Conservation (phyloP, 2,329 filamentous ascomycete species). For the Diplodia scrobiculata region DNA sequence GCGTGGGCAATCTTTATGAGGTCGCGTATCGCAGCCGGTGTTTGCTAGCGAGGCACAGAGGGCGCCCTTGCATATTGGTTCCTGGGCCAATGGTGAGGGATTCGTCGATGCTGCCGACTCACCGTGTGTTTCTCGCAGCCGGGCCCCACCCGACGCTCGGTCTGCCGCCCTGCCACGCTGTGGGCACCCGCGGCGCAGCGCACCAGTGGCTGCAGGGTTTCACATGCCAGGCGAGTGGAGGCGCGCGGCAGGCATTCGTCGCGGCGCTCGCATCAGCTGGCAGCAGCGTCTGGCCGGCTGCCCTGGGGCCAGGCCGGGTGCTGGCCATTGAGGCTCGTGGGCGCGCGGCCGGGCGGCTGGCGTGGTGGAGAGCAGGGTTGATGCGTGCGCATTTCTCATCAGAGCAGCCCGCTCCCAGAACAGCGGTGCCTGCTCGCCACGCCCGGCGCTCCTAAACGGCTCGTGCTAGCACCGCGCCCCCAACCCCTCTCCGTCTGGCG, state of each 20-base stretch:
- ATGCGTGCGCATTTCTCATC: slow-evolving; percentile 15
- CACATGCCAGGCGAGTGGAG: slow-evolving; percentile 24
- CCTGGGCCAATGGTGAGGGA: slow-evolving; percentile 24
- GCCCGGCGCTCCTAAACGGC: not conserved
- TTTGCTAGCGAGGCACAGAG: slow-evolving; percentile 20
- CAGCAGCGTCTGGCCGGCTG: not conserved
- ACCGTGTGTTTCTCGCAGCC: slow-evolving; percentile 17
- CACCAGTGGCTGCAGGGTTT: slow-evolving; percentile 20
- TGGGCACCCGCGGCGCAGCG: not conserved
- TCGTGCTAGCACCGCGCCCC: slow-evolving; percentile 13
- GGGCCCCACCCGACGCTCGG: slow-evolving; percentile 16
- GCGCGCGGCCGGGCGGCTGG: not conserved
- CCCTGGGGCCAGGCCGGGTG: not conserved
- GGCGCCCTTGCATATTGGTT: slow-evolving; percentile 28
- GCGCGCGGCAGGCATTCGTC: not conserved
- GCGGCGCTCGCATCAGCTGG: slow-evolving; percentile 10
- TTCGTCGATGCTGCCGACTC: not conserved
- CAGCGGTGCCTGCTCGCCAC: slow-evolving; percentile 20
- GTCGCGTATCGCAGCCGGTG: slow-evolving; percentile 24
- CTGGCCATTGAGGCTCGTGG: slow-evolving; percentile 24
- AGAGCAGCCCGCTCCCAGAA: slow-evolving; percentile 20
- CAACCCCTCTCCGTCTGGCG: slow-evolving; percentile 13
- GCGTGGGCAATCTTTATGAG: slow-evolving; percentile 20
- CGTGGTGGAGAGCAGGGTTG: slow-evolving; percentile 8
- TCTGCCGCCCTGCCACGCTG: slow-evolving; percentile 20